Base-by-base conservation (phyloP, 805 yeast genomes). In the Saccharomyces paradoxus region DNA sequence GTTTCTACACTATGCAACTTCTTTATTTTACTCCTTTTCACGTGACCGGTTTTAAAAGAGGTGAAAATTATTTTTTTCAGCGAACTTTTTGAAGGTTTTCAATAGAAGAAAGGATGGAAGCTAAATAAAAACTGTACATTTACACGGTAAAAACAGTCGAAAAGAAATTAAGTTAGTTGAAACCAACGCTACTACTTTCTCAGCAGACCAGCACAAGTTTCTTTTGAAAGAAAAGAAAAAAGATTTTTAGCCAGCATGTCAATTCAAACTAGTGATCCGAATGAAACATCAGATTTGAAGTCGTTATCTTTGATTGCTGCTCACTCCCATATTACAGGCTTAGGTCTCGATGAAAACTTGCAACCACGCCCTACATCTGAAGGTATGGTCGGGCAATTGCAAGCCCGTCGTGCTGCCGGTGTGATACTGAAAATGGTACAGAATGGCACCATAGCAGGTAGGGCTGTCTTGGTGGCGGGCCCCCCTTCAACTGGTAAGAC, bases 401-500 rank as follows among this genome's bases (percentile, higher is more conserved):
- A 88, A 68, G 99, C 99, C 2, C 83, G 99, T 72, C 85, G 84
- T 67, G 98, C 99, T 4, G 96, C 97, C 21, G 99, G 97, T 55
- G 85, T 94, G 46, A 85, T 94, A 52, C 80, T 92, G 62, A 91
- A 88, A 74, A 86, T 94, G 89, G 89, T 94, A 57, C 90, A 89
- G 68, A 90, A 87, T 32, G 96, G 97, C 51, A 83, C 88, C 60
- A 92, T 94, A 72, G 97, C 98, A 24, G 99, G 99, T 28, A 82
- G 97, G 61, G 97, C 98, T 1, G 94, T 91, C 22, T 74, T 94
- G 58, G 79, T 94, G 57, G 98, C 99, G 0, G 99, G 99, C 46
- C 98, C 98, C 10, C 99, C 99, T 29, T 89, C 96, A 13, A 94
- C 99, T 0, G 99, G 99, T 72, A 94, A 94, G 71, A 94, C 99